Conservation (phyloP, 2,329 filamentous ascomycete genomes). For the Stromatinia cepivora region DNA sequence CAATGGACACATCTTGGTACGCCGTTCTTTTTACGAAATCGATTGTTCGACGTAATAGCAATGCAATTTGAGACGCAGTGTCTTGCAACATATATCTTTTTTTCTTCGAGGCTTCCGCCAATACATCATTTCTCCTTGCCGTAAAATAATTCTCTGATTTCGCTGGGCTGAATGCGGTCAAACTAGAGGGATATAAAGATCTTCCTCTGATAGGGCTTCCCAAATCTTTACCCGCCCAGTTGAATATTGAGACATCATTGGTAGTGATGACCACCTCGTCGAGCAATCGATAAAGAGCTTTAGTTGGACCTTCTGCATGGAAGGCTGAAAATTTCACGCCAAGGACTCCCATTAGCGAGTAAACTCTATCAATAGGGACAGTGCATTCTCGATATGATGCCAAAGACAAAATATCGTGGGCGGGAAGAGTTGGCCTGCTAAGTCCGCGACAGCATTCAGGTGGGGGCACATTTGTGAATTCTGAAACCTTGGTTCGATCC, state of each 20-base stretch:
- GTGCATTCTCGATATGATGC: constrained; percentile 36
- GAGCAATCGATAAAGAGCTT: constrained; percentile 40
- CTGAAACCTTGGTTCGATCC: constrained; percentile 20
- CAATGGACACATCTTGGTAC: constrained; percentile 34
- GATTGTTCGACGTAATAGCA: constrained; percentile 35
- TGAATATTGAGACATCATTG: constrained; percentile 43
- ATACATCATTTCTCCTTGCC: constrained; percentile 33
- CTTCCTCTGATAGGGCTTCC: constrained; percentile 41
- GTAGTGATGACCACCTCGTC: constrained; percentile 39
- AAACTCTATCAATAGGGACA: constrained; percentile 38
- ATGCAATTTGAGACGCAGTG: constrained; percentile 35
- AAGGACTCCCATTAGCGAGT: constrained; percentile 42
- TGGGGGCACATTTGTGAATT: constrained; percentile 21
- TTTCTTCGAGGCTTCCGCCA: constrained; percentile 32
- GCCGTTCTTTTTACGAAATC: constrained; percentile 35
- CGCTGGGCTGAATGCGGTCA: constrained; percentile 35
- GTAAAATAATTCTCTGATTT: constrained; percentile 26
- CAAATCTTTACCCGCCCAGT: constrained; percentile 41
- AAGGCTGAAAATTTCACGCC: constrained; percentile 41
- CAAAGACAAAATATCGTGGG: constrained; percentile 36
- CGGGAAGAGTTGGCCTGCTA: constrained; percentile 33
- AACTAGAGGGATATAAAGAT: constrained; percentile 41
- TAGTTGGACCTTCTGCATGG: constrained; percentile 40
- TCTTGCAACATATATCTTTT: constrained; percentile 36
- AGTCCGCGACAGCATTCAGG: constrained; percentile 24